Percentiles rank a stretch among this genome's conserved stretches.
Conservation (phyloP, 1,139 yeast genomes). For the Torulaspora globosa region DNA sequence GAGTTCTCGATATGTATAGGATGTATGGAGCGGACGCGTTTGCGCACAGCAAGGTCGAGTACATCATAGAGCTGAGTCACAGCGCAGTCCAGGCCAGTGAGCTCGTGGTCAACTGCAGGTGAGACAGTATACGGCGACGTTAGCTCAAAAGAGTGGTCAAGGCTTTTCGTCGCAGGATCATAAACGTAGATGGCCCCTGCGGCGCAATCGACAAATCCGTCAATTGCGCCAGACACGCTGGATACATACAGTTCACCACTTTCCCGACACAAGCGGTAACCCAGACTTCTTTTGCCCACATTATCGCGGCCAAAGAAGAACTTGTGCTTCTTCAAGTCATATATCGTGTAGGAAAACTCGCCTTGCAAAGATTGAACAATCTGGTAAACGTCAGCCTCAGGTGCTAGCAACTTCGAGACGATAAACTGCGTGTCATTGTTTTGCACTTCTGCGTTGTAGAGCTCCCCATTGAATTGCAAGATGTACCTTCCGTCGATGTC, state of each 20-base stretch:
- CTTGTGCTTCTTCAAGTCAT: constrained; percentile 40
- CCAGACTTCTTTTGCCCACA: constrained; percentile 74
- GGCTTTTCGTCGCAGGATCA: constrained; percentile 28
- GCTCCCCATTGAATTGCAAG: constrained; percentile 83
- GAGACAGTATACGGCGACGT: constrained; percentile 23
- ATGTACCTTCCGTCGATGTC: constrained; percentile 38
- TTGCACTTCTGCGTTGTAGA: constrained; percentile 57
- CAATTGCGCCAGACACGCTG: constrained; percentile 39
- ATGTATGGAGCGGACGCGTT: constrained; percentile 55
- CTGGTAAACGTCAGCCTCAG: constrained; percentile 35
- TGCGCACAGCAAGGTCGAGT: constrained; percentile 43
- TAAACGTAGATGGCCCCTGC: constrained; percentile 48
- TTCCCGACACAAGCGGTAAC: constrained; percentile 39
- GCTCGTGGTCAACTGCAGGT: constrained; percentile 17
- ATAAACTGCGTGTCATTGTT: constrained; percentile 51
- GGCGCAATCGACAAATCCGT: constrained; percentile 48
- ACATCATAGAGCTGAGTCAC: constrained; percentile 28
- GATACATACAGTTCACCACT: constrained; percentile 42
- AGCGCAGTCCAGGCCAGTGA: constrained; percentile 18
- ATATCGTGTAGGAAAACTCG: constrained; percentile 68
- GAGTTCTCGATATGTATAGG: constrained; percentile 45
- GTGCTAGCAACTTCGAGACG: constrained; percentile 28
- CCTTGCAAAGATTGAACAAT: constrained; percentile 54
- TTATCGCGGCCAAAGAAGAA: constrained; percentile 80
- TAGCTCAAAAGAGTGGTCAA: constrained; percentile 19